Evolutionary conservation across 352 stramenopile genomes (phyloP).

Genomic region (Phytophthora citrophthora): DNA sequence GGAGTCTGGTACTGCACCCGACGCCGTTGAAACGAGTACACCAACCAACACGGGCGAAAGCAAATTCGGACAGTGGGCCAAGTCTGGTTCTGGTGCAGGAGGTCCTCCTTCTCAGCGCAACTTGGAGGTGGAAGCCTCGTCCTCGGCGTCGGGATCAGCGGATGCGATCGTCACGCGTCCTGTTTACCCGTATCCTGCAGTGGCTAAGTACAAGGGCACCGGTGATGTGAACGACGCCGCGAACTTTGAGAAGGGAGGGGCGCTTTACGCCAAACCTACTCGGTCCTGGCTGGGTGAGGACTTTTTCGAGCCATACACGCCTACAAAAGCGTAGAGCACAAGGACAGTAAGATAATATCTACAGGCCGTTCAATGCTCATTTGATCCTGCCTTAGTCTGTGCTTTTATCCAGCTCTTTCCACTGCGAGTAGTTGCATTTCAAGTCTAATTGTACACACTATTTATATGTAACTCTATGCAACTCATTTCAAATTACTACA

Average conservation of each 20-base stretch:
- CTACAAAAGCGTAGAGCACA: slow-evolving; percentile 12
- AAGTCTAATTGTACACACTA: too few relatives aligned
- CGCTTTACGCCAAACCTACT: slow-evolving; percentile 45
- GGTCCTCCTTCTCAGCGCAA: slow-evolving; percentile 14
- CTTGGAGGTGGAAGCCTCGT: slow-evolving; percentile 15
- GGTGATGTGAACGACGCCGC: slow-evolving; percentile 33
- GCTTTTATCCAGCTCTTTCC: too few relatives aligned
- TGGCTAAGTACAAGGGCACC: slow-evolving; percentile 39
- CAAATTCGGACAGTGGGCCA: slow-evolving; percentile 39
- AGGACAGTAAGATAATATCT: not conserved
- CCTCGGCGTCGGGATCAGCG: slow-evolving; percentile 31
- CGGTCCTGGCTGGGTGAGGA: slow-evolving; percentile 29
- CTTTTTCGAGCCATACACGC: slow-evolving; percentile 39
- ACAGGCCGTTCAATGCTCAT: too few relatives aligned
- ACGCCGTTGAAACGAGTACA: slow-evolving; percentile 37
- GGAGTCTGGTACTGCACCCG: slow-evolving; percentile 34
- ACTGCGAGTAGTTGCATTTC: too few relatives aligned
- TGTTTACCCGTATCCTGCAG: slow-evolving; percentile 36
- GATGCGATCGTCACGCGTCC: slow-evolving; percentile 30
- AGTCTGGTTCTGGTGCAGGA: slow-evolving; percentile 17
- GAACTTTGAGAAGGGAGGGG: slow-evolving; percentile 35
- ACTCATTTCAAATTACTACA: too few relatives aligned
- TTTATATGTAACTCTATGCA: too few relatives aligned
- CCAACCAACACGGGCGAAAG: slow-evolving; percentile 18
- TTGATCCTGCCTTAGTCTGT: too few relatives aligned